Conservation (phyloP, 2,329 filamentous ascomycete species). For the Exophiala lecanii-corni region DNA sequence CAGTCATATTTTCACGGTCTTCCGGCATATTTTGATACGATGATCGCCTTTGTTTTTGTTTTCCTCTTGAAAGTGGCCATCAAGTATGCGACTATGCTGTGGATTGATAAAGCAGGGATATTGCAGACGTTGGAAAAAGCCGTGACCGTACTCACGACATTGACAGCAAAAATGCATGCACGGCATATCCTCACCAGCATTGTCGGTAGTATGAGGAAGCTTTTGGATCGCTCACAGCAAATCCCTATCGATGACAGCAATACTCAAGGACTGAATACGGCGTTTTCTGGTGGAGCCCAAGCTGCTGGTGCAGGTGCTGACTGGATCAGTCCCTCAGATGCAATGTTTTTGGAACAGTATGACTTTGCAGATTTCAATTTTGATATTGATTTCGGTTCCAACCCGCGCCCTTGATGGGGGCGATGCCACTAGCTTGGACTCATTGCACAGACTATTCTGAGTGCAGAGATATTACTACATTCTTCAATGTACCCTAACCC, state of each 20-base stretch:
- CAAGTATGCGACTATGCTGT: conserved; percentile 29
- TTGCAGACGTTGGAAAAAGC: conserved; percentile 25
- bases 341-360: conserved; percentile 25
- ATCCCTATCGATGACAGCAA: not conserved
- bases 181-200: conserved; percentile 30
- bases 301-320: conserved; percentile 5
- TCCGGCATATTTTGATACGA: conserved; percentile 40
- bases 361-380: conserved; percentile 32
- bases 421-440: not conserved
- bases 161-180: conserved; percentile 28
- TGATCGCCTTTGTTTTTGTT: conserved; percentile 43
- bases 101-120: conserved; percentile 29
- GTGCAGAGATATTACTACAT: too few relatives aligned
- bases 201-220: conserved; percentile 27
- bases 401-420: not conserved
- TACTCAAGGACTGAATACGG: not conserved
- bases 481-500: too few relatives aligned
- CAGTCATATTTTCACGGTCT: conserved; percentile 46
- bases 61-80: conserved; percentile 42
- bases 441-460: too few relatives aligned
- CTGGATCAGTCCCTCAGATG: conserved; percentile 25
- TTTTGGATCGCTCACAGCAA: conserved; percentile 25
- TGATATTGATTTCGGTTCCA: conserved; percentile 25
- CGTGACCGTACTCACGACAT: conserved; percentile 23
- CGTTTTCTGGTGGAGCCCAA: conserved; percentile 1